phyloP scores from a whole-genome alignment of 306 rosid species.

The Cicer arietinum region DNA sequence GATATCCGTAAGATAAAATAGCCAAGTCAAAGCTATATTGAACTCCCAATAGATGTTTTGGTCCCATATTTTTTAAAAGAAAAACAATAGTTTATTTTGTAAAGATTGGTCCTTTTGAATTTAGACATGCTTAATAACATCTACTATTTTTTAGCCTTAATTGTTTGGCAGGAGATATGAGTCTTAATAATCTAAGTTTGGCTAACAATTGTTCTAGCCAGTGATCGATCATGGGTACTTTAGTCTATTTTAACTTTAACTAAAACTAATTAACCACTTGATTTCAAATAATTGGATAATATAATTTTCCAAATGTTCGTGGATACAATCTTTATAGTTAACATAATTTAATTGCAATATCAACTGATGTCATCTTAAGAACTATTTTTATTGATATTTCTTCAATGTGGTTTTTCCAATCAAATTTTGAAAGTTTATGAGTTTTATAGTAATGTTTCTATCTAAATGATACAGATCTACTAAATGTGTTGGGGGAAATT shows the following conservation, averaged over 20 bases:
- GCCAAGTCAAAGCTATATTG: too few relatives aligned
- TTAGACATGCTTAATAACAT: not conserved
- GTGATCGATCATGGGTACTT: too few relatives aligned
- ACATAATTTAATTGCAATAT: conserved; percentile 5
- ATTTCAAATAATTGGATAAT: too few relatives aligned
- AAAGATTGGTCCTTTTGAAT: not conserved
- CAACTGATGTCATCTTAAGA: not conserved
- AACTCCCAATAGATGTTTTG: not conserved
- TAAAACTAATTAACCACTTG: too few relatives aligned
- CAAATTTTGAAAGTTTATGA: not conserved
- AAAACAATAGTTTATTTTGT: not conserved
- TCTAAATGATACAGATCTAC: conserved; percentile 53
- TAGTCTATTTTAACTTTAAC: too few relatives aligned
- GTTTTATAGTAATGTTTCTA: conserved; percentile 7
- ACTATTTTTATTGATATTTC: not conserved
- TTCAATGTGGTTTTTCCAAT: not conserved
- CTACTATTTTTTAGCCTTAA: not conserved
- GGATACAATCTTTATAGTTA: conserved; percentile 3
- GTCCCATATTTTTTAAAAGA: conserved; percentile 6
- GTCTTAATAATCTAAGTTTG: too few relatives aligned
- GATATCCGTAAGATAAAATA: too few relatives aligned
- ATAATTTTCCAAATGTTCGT: not conserved
- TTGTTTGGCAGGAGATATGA: too few relatives aligned
- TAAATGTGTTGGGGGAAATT: conserved; percentile 44
- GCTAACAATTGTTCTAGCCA: too few relatives aligned